Conservation (phyloP, 2,329 filamentous ascomycete genomes). For the Cercospora citrullina region DNA sequence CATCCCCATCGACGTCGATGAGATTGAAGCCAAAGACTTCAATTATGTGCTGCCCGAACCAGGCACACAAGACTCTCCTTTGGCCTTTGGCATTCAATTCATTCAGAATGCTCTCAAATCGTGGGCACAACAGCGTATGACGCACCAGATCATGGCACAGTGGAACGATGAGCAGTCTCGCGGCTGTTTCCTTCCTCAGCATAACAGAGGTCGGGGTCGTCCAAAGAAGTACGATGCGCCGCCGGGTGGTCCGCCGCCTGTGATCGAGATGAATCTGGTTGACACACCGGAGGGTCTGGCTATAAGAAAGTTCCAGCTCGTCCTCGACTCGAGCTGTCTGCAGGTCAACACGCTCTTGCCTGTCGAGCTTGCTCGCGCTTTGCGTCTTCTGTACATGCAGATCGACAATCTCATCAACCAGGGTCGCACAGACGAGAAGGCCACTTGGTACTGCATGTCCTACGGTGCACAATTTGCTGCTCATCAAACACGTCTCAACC, state of each 20-base stretch:
- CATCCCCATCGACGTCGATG: neutral
- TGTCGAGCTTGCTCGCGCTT: constrained; percentile 29
- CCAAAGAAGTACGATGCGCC: constrained; percentile 30
- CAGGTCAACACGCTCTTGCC: constrained; percentile 34
- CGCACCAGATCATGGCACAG: constrained; percentile 25
- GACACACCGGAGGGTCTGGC: constrained; percentile 36
- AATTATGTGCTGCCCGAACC: constrained; percentile 20
- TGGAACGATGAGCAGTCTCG: constrained; percentile 24
- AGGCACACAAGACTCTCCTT: constrained; percentile 30
- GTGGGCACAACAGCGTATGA: constrained; percentile 36
- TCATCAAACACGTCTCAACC: constrained; percentile 29
- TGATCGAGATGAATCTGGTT: constrained; percentile 30
- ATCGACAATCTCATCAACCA: constrained; percentile 40
- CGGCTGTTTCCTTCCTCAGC: constrained; percentile 16
- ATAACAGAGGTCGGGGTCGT: constrained; percentile 30
- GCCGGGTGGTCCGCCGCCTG: constrained; percentile 18
- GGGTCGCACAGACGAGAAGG: constrained; percentile 22
- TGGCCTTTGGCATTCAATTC: constrained; percentile 38
- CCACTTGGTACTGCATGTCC: constrained; percentile 35
- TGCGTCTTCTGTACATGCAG: constrained; percentile 38
- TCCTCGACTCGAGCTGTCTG: constrained; percentile 36
- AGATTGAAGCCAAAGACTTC: constrained; percentile 19
- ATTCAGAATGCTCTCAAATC: constrained; percentile 39
- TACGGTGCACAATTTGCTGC: constrained; percentile 37
- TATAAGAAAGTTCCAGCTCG: constrained; percentile 36